These are phyloP conservation scores for Passiflora organensis DNA, from an alignment of 345 rosid species.

Conservation along the genomic window DNA sequence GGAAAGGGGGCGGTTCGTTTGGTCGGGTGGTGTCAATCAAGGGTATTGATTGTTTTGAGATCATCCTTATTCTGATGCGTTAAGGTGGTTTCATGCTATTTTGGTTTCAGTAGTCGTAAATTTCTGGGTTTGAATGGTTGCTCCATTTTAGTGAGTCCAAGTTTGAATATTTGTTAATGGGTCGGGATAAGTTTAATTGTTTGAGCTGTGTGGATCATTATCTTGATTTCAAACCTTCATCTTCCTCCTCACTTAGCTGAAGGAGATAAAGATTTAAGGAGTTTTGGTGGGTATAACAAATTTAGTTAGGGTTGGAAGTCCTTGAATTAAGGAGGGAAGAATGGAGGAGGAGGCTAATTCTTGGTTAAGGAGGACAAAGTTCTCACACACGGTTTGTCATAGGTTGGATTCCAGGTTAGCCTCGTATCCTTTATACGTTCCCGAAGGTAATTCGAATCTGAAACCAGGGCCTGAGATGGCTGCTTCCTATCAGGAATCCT, in stretches of 20 bases:
- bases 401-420: constrained; percentile 60
- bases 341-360: constrained; percentile 78
- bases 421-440: constrained; percentile 35
- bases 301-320: constrained; percentile 20
- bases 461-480: constrained; percentile 38
- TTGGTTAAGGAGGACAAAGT: constrained; percentile 89
- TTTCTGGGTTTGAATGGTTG: constrained; percentile 35
- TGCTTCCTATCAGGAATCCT: neutral
- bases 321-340: constrained; percentile 9
- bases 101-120: constrained; percentile 21
- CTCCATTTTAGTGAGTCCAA: constrained; percentile 12
- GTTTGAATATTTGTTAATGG: constrained; percentile 24
- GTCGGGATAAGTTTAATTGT: constrained; percentile 8
- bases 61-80: constrained; percentile 4
- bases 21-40: neutral
- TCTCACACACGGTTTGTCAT: constrained; percentile 78
- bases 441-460: constrained; percentile 35
- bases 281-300: constrained; percentile 10
- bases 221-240: too few relatives aligned
- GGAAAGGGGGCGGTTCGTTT: constrained; percentile 4
- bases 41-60: neutral
- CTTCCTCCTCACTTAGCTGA: too few relatives aligned
- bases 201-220: constrained; percentile 18
- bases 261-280: constrained; percentile 23
- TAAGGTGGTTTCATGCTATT: constrained; percentile 8